Percentiles rank a stretch among this genome's conserved stretches.
Evolutionary conservation across 2,329 filamentous ascomycete species (phyloP).

Genomic region (Cladosporium sp.): DNA sequence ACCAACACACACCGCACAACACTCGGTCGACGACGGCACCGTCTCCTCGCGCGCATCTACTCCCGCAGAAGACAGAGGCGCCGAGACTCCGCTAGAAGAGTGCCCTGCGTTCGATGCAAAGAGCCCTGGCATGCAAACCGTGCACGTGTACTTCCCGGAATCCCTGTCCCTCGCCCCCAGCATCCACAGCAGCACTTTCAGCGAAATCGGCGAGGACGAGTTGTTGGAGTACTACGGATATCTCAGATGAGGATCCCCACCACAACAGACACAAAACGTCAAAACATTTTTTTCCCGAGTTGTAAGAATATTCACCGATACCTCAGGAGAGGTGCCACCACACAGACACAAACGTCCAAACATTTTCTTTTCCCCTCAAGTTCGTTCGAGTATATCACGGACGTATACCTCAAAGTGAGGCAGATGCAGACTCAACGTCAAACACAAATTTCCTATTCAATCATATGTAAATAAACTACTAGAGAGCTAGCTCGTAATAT

Average conservation of each 20-base stretch:
- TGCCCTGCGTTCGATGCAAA: conserved; percentile 9
- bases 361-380: background rate
- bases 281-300: no score
- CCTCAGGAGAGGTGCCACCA: background rate
- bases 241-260: background rate
- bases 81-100: conserved; percentile 2
- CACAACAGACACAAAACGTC: background rate
- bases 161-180: background rate
- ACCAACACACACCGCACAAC: background rate
- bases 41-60: conserved; percentile 12
- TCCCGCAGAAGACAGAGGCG: conserved; percentile 8
- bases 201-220: conserved; percentile 18
- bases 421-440: background rate
- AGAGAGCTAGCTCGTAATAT: background rate
- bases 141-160: conserved; percentile 18
- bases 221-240: conserved; percentile 16
- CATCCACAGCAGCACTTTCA: conserved; percentile 12
- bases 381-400: no score
- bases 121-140: conserved; percentile 17
- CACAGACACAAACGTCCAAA: background rate
- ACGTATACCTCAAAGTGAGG: no score
- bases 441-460: background rate
- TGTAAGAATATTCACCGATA: background rate
- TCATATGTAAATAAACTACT: no score
- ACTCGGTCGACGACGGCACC: conserved; percentile 5